Conservation (phyloP, 768 basidiomycete genomes). For the Boletus patriciae region DNA sequence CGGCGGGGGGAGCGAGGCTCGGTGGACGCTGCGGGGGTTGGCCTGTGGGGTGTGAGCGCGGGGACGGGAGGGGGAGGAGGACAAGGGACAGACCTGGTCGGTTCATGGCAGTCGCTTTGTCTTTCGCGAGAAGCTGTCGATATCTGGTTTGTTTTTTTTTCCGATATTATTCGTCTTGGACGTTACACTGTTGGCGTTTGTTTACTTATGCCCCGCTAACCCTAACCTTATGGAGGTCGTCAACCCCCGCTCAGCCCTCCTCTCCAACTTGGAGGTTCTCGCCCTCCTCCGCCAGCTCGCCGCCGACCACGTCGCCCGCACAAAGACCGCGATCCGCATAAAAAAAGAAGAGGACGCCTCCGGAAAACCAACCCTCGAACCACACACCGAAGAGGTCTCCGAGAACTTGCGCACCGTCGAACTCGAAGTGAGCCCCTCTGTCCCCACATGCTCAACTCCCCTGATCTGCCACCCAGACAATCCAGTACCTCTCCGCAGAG, state of each 20-base stretch:
- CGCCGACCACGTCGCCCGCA: conserved; percentile 64
- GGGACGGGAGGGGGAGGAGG: conserved; percentile 12
- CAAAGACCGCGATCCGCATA: conserved; percentile 67
- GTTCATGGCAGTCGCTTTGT: conserved; percentile 40
- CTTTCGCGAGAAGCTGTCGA: conserved; percentile 3
- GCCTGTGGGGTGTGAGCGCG: conserved; percentile 44
- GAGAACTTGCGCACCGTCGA: conserved; percentile 85
- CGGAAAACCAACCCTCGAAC: conserved; percentile 30
- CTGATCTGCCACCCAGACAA: conserved; percentile 54
- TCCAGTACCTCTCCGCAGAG: conserved; percentile 76
- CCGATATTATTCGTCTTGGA: conserved; percentile 6
- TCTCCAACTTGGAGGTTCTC: conserved; percentile 88
- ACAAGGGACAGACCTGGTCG: conserved; percentile 49
- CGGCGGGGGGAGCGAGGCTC: conserved; percentile 64
- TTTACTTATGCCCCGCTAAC: conserved; percentile 20
- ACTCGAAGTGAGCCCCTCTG: conserved; percentile 50
- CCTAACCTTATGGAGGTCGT: conserved; percentile 30
- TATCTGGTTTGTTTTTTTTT: conserved; percentile 12
- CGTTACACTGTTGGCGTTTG: conserved; percentile 24
- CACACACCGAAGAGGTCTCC: conserved; percentile 55
- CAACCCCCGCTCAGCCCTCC: conserved; percentile 70
- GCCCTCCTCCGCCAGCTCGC: conserved; percentile 75
- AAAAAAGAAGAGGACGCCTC: conserved; percentile 75
- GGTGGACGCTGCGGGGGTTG: conserved; percentile 83
- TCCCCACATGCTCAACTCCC: background rate